These are phyloP conservation scores for Blastocystis sp. DNA, from an alignment of 352 stramenopile genomes.

Conservation along the genomic window DNA sequence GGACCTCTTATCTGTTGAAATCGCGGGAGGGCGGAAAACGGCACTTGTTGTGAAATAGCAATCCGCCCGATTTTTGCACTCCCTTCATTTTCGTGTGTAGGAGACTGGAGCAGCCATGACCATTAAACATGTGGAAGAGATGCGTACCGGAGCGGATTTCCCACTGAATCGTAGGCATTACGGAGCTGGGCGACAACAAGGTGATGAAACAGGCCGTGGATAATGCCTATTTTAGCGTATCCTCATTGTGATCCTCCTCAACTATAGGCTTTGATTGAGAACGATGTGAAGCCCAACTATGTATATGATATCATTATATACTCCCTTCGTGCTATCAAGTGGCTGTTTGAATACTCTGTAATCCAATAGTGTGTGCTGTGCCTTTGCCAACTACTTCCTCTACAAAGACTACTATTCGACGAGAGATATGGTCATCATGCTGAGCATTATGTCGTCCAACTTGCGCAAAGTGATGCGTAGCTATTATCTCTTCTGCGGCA, in stretches of 20 bases:
- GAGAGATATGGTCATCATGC: slow-evolving; percentile 40
- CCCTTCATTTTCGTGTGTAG: not conserved
- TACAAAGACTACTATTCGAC: slow-evolving; percentile 60
- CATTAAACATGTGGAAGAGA: slow-evolving; percentile 55
- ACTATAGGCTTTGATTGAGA: slow-evolving; percentile 35
- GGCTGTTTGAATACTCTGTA: not conserved
- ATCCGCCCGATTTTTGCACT: not conserved
- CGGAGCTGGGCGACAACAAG: slow-evolving; percentile 64
- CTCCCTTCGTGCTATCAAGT: slow-evolving; percentile 24
- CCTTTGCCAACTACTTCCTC: slow-evolving; percentile 46
- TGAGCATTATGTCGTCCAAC: slow-evolving; percentile 1
- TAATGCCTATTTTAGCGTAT: slow-evolving; percentile 46
- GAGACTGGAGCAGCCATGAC: not conserved
- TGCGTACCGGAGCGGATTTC: not conserved
- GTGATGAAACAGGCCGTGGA: slow-evolving; percentile 65
- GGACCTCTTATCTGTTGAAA: not conserved
- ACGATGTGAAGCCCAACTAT: slow-evolving; percentile 65
- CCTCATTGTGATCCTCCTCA: not conserved
- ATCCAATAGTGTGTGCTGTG: slow-evolving; percentile 32
- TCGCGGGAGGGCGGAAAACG: not conserved
- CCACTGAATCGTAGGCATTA: slow-evolving; percentile 32
- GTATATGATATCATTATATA: slow-evolving; percentile 44
- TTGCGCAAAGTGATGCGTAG: not conserved
- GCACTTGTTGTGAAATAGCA: not conserved
- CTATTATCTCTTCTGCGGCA: slow-evolving; percentile 46